phyloP scores from a whole-genome alignment of 2,329 filamentous ascomycete genomes.

The Diaporthe ilicicola region DNA sequence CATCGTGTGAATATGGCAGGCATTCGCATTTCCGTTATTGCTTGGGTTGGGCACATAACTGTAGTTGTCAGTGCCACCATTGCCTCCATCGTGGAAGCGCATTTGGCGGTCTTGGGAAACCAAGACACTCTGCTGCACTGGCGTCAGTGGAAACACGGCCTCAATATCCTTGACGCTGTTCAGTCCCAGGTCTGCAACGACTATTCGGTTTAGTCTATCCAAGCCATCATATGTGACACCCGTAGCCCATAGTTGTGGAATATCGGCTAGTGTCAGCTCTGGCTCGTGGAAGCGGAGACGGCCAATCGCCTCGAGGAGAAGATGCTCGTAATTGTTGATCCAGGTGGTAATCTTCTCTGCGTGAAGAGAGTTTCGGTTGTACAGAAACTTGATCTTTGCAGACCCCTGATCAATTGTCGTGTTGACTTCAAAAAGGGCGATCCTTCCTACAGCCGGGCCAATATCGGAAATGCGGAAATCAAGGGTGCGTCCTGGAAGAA shows the following conservation, averaged over 20 bases:
- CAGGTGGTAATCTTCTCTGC: conserved; percentile 54
- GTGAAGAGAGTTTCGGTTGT: conserved; percentile 51
- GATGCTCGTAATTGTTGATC: conserved; percentile 56
- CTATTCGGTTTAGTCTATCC: conserved; percentile 51
- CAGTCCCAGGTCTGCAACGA: conserved; percentile 51
- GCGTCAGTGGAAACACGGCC: conserved; percentile 57
- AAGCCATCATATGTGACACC: conserved; percentile 53
- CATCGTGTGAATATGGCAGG: conserved; percentile 55
- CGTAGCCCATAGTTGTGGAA: conserved; percentile 54
- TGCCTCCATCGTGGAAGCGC: conserved; percentile 18
- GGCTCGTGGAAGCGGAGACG: conserved; percentile 52
- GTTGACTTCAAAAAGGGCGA: conserved; percentile 60
- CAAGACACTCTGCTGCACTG: conserved; percentile 59
- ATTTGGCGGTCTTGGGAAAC: conserved; percentile 50
- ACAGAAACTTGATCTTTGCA: conserved; percentile 56
- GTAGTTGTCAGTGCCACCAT: conserved; percentile 3
- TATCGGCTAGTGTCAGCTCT: conserved; percentile 59
- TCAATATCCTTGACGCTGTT: conserved; percentile 55
- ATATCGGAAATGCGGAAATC: conserved; percentile 53
- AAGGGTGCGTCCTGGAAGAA: conserved; percentile 49
- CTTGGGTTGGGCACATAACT: conserved; percentile 23
- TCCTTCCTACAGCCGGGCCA: conserved; percentile 55
- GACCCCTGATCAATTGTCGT: conserved; percentile 55
- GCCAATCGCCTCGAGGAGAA: conserved; percentile 54
- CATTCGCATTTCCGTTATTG: conserved; percentile 42